phyloP scores from a whole-genome alignment of 371 early-diverging fungal species.

The Blyttiomyces sp. region DNA sequence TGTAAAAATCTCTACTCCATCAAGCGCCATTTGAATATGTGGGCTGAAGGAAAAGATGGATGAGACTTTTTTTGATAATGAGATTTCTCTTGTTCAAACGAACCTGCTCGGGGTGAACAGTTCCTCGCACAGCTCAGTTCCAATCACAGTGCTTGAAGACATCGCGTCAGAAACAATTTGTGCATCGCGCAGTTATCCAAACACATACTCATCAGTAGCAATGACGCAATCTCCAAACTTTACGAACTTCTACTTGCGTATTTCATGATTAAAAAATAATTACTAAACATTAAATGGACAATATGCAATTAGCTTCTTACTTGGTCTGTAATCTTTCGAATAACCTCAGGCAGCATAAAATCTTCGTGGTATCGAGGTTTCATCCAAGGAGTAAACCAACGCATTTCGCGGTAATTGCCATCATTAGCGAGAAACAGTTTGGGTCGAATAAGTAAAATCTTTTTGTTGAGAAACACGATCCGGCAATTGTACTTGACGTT shows the following conservation, averaged over 20 bases:
- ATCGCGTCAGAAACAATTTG: not conserved
- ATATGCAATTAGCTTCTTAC: too few relatives aligned
- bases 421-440: slow-evolving; percentile 93
- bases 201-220: slow-evolving; percentile 58
- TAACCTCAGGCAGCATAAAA: slow-evolving; percentile 75
- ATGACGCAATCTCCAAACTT: slow-evolving; percentile 90
- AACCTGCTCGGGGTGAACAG: slow-evolving; percentile 88
- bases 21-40: slow-evolving; percentile 86
- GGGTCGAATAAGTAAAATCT: slow-evolving; percentile 91
- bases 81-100: not conserved
- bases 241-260: too few relatives aligned
- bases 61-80: not conserved
- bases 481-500: slow-evolving; percentile 94
- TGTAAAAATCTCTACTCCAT: slow-evolving; percentile 94
- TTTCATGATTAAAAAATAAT: too few relatives aligned
- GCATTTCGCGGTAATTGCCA: slow-evolving; percentile 94
- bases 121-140: slow-evolving; percentile 96
- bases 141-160: slow-evolving; percentile 65
- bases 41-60: slow-evolving; percentile 56
- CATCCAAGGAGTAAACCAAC: slow-evolving; percentile 93
- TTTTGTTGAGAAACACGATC: slow-evolving; percentile 72
- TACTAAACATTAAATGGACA: too few relatives aligned
- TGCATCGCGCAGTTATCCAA: not conserved
- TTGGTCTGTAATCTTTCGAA: slow-evolving; percentile 75
- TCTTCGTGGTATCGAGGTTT: slow-evolving; percentile 63